Base-by-base conservation (phyloP, 164 flowering plant species). In the Malania oleifera region DNA sequence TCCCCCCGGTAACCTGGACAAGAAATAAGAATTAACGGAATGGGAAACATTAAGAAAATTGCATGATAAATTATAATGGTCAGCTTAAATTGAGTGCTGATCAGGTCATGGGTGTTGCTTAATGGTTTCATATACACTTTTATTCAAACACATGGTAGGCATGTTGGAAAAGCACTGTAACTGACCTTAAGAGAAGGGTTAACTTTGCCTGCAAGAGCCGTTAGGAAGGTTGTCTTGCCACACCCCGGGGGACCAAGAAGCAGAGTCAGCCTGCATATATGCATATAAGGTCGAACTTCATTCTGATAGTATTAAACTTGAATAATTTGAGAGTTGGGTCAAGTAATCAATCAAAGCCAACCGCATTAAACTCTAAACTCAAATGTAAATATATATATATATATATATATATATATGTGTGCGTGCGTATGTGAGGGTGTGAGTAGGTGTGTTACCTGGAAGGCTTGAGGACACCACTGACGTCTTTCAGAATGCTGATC, bases 391-490 rank as follows among this genome's bases (percentile, higher is more conserved):
- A 11, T 20, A 11, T 0, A 35, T 52, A 25, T n/a, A 34, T 13
- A 31, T 17, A 37, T n/a, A 1, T 25, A 11, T 20, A 11, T 0
- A 35, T 52, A 25, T n/a, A 34, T 13, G 22, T 17, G 24, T 8
- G 23, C 23, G 31, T 20, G 34, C 0, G 15, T 0, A 24, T 22
- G 29, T 5, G 1, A 39, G 22, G 41, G 8, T n/a, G 28, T 50
- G 41, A 27, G 19, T 50, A 17, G 20, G 1, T 31, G 25, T 6
- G 18, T 26, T 56, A 79, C 89, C 85, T 81, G 57, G 76, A 62
- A n/a, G 86, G 86, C 37, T 82, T 80, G 58, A 84, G 71, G 66
- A 82, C 51, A 46, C 89, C 89, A 63, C 74, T 75, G 64, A 78
- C 80, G 61, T 69, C 81, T 53, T 67, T 71, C 24, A 83, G 60